These are phyloP conservation scores for Mycena crocata DNA, from an alignment of 768 basidiomycete species.

Conservation along the genomic window DNA sequence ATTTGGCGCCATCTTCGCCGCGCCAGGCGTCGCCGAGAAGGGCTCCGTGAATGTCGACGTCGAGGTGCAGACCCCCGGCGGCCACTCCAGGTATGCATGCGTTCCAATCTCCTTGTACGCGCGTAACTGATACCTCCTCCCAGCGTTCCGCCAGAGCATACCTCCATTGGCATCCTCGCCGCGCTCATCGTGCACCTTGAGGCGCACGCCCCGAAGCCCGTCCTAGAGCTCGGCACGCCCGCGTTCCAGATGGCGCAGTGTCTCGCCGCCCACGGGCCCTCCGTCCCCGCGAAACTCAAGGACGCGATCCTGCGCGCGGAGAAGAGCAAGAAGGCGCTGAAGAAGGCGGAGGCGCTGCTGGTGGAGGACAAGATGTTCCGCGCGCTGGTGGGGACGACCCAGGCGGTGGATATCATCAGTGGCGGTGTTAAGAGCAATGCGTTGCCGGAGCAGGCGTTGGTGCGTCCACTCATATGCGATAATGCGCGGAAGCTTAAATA, in stretches of 20 bases:
- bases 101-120: too few species aligned
- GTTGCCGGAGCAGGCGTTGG: slow-evolving; percentile 60
- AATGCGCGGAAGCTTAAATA: too few species aligned
- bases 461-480: too few species aligned
- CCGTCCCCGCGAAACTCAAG: slow-evolving; percentile 49
- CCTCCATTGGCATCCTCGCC: slow-evolving; percentile 69
- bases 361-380: slow-evolving; percentile 38
- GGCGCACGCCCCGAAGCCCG: slow-evolving; percentile 52
- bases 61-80: slow-evolving; percentile 60
- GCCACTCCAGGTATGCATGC: slow-evolving; percentile 63
- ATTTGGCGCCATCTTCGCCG: slow-evolving; percentile 54
- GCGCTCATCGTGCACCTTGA: slow-evolving; percentile 65
- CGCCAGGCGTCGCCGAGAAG: slow-evolving; percentile 62
- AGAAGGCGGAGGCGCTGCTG: slow-evolving; percentile 50
- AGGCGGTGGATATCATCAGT: slow-evolving; percentile 63
- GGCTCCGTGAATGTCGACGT: slow-evolving; percentile 57
- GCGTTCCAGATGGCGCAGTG: slow-evolving; percentile 53
- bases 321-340: slow-evolving; percentile 51
- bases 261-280: slow-evolving; percentile 59
- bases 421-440: slow-evolving; percentile 63
- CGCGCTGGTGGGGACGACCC: slow-evolving; percentile 61
- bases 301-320: slow-evolving; percentile 47
- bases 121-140: neutral
- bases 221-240: slow-evolving; percentile 46
- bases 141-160: slow-evolving; percentile 31